Evolutionary conservation across 2,329 filamentous ascomycete species (phyloP), one percentile per base, ranked within the genome.

Genomic region (Orbilia javanica): DNA sequence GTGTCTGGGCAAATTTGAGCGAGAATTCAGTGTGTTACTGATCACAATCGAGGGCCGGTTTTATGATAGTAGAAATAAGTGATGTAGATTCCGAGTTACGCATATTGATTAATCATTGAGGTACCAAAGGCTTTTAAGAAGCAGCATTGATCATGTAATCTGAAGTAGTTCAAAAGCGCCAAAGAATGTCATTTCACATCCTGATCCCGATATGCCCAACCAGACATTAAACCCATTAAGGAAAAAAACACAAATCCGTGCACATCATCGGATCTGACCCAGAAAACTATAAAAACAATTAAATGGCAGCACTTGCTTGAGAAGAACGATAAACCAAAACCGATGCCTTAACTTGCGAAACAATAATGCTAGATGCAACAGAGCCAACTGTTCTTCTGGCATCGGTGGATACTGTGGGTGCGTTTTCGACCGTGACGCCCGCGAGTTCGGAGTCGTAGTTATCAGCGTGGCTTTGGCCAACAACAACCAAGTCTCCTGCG

Each of bases 401-500:
- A 34, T 88, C 87, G 42, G 82, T 67, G 46, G 84, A 81, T 4
- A 81, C 81, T 1, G 80, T 81, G 8, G 80, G 73, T 44, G 64
- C 70, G 15, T 69, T 67, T 15, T 80, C 66, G 46, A 79, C 63
- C 64, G 42, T 79, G 71, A 69, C 80, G 80, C 75, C 79, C 15
- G 78, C 34, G 22, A 73, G 55, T 25, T 81, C 70, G 20, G 77
- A 69, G 10, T 71, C 60, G 44, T 68, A 50, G 48, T 74, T 68
- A 27, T 66, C 72, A 34, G 70, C 20, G 78, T 87, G 86, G 48
- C 85, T 83, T 46, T 90, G 86, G 0, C 91, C 92, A 8, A 93
- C 84, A 0, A 94, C 86, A 15, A 94, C 86, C 18, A 94, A 85
- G 82, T 93, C 91, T 1, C 92, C 91, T 0, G 90, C 89, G 80